Base-by-base conservation (phyloP, 495 filamentous ascomycete genomes). In the Geoglossum glabrum region DNA sequence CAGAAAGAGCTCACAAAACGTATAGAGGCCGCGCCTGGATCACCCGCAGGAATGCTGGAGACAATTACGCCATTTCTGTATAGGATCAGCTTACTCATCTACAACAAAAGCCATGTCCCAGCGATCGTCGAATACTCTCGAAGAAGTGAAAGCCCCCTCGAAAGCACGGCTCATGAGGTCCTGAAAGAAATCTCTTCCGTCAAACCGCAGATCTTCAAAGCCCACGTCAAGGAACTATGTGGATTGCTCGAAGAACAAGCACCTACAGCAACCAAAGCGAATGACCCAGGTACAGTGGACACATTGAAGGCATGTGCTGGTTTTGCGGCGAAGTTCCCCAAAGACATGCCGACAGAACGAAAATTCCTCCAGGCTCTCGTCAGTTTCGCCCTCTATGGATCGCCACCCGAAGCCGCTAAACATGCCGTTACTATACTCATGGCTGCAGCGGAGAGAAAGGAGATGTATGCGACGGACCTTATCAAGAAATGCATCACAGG, bases 71-170 rank as follows among this genome's bases (percentile, higher is more conserved):
- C 89, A n/a, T 73, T 97, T 3, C 69, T 97, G 17, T 95, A 93
- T 63, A 81, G 89, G 33, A 81, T 81, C 49, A 81, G 85, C 34
- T 83, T 85, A 50, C 74, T 97, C 36, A 73, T 95, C 50, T 95
- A 90, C 71, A 99, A 97, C 71, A 81, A 84, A 59, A 95, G 89
- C 65, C 90, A 97, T 62, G 82, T 97, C 11, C 81, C 90, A 1
- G 81, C 86, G 1, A 88, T 96, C 61, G 86, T 96, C 74, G 82
- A 86, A 57, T 84, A 84, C 61, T 86, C 88, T 0, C 80, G 85
- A 60, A 85, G 81, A 2, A 84, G 95, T 64, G 83, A 88, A 61
- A 78, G 87, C 40, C 78, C 78, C 0, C 70, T 97, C 60, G 85
- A 84, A 17, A 70, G 76, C 9, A 78, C 85, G 0, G 92, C 92